Evolutionary conservation across 306 rosid species (phyloP), one percentile per base, ranked within the genome.

Genomic region (Biancaea sappan): DNA sequence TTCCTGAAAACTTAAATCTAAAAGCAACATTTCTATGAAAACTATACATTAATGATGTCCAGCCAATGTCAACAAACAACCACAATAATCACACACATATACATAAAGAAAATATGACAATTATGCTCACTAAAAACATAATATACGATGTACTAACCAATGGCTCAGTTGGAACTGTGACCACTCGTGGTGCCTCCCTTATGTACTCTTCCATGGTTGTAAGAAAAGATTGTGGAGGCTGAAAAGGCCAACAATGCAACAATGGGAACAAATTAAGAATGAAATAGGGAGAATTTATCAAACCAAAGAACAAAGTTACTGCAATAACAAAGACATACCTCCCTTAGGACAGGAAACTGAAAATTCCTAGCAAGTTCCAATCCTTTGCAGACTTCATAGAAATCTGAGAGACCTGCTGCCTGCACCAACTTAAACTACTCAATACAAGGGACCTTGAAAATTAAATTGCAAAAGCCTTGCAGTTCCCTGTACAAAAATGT

Each of bases 141-240:
- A 56, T 13, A 77, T 58, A 65, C 9, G 22, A 69, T 50, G 53
- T 32, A 86, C 98, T 86, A 65, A 95, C 99, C 99, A 95, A 43
- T 62, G 99, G 93, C 79, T 92, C 98, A 19, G 5, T 88, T 29
- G 98, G 94, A 80, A 74, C 99, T 10, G 69, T 75, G 72, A 95
- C 96, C 75, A 81, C 86, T 29, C 98, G 88, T 0, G 99, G 99
- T 71, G 99, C 99, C 82, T 95, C 99, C 74, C 83, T 90, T 54
- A 95, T 95, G 77, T 95, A 95, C 84, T 95, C 99, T 35, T 95
- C 99, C 99, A 95, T 95, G 40, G 99, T 95, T 47, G 72, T 80
- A 52, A 95, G 99, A 81, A 95, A 95, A 51, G 99, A 95, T 80
- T 95, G 97, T 1, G 99, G 99, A 73, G 99, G 99, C 99, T 95